A percentile compares a stretch with the other conserved stretches of the same genome.
These are phyloP conservation scores for Mycena albidolilacea DNA, from an alignment of 768 basidiomycete species.

Conservation along the genomic window DNA sequence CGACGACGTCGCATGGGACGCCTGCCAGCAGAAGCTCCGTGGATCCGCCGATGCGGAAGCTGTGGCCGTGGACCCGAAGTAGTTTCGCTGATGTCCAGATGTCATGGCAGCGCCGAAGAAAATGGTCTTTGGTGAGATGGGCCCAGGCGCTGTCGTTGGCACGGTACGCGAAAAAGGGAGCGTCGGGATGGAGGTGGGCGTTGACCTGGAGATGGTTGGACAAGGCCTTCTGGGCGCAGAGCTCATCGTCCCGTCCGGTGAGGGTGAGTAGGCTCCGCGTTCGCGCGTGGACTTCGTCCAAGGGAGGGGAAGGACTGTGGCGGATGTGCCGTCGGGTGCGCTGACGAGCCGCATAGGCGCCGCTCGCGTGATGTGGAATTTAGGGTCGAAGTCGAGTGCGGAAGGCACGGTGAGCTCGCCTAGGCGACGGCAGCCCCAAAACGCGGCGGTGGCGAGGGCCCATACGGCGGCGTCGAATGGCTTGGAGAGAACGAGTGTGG, in stretches of 20 bases:
- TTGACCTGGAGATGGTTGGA: slow-evolving; percentile 42
- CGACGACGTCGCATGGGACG: slow-evolving; percentile 50
- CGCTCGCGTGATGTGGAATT: too few species aligned
- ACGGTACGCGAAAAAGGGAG: slow-evolving; percentile 34
- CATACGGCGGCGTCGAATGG: too few species aligned
- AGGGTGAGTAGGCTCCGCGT: too few species aligned
- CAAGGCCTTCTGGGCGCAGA: slow-evolving; percentile 40
- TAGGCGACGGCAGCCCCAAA: too few species aligned
- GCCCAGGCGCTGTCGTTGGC: slow-evolving; percentile 4
- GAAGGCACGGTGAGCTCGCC: too few species aligned
- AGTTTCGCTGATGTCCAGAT: slow-evolving; percentile 32
- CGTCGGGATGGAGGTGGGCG: neutral
- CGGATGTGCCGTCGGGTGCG: too few species aligned
- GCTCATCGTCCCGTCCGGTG: slow-evolving; percentile 30
- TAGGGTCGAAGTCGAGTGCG: too few species aligned
- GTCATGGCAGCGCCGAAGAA: slow-evolving; percentile 33
- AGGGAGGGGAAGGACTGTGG: too few species aligned
- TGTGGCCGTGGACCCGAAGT: slow-evolving; percentile 44
- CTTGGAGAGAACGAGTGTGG: too few species aligned
- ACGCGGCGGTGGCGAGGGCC: too few species aligned
- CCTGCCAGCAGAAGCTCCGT: slow-evolving; percentile 47
- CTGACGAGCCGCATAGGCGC: too few species aligned
- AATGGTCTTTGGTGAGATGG: slow-evolving; percentile 25
- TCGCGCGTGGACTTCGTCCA: too few species aligned
- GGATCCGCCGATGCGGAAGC: slow-evolving; percentile 54